Conservation (phyloP, 352 stramenopile species). For the Pseudoperonospora humuli region DNA sequence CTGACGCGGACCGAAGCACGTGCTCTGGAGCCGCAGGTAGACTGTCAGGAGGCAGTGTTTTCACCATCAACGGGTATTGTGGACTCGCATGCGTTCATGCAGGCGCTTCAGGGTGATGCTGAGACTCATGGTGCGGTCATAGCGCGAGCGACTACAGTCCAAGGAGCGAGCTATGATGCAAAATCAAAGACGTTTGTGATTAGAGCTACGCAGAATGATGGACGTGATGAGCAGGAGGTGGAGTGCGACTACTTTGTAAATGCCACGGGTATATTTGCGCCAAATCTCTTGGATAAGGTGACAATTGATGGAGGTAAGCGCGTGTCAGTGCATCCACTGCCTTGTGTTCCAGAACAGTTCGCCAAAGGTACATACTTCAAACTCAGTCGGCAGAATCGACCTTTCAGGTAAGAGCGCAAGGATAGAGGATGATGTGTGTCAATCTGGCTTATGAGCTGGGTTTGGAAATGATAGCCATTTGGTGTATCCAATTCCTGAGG, state of each 20-base stretch:
- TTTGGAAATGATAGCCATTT: constrained; percentile 50
- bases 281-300: constrained; percentile 32
- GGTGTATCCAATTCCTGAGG: constrained; percentile 94
- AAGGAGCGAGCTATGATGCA: constrained; percentile 26
- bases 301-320: constrained; percentile 1
- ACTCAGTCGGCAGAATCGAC: constrained; percentile 35
- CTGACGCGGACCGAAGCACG: constrained; percentile 36
- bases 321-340: constrained; percentile 1
- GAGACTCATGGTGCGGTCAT: constrained; percentile 84
- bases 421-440: background rate
- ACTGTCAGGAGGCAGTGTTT: constrained; percentile 71
- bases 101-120: constrained; percentile 86
- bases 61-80: constrained; percentile 95
- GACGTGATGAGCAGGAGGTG: constrained; percentile 48
- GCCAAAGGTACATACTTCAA: constrained; percentile 97
- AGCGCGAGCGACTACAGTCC: constrained; percentile 58
- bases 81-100: constrained; percentile 89
- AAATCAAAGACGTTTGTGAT: constrained; percentile 31
- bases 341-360: constrained; percentile 59
- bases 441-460: background rate
- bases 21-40: constrained; percentile 46
- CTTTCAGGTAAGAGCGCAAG: constrained; percentile 40
- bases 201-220: constrained; percentile 25
- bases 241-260: constrained; percentile 91
- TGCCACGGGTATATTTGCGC: constrained; percentile 81